A percentile compares a stretch with the other conserved stretches of the same genome.
Evolutionary conservation across 139 green algal species (phyloP).

Genomic region (Desmodesmus armatus): DNA sequence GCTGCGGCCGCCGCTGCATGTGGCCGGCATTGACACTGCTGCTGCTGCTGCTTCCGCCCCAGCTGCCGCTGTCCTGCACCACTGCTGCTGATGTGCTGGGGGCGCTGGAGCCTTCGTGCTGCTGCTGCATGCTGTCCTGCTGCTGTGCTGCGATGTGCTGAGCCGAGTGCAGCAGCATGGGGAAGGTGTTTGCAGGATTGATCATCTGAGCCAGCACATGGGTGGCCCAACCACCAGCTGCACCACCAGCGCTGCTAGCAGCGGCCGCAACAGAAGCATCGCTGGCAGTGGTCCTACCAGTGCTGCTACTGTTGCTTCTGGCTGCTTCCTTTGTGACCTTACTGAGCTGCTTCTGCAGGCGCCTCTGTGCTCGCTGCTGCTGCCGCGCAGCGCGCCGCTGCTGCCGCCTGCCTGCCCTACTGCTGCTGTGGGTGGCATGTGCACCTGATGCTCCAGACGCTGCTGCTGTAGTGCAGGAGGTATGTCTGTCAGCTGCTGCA

Average conservation of each 20-base stretch:
- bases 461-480: neutral
- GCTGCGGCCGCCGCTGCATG: conserved; percentile 53
- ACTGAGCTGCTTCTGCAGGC: neutral
- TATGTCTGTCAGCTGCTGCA: neutral
- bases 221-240: neutral
- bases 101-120: neutral
- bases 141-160: neutral
- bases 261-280: neutral
- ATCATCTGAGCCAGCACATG: conserved; percentile 11
- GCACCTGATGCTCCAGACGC: neutral
- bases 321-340: no score
- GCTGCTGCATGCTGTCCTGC: neutral
- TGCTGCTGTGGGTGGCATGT: neutral
- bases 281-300: no score
- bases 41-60: conserved; percentile 23
- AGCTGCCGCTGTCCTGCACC: neutral
- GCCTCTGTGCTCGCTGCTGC: no score
- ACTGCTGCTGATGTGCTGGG: conserved; percentile 1
- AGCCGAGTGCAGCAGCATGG: conserved; percentile 7
- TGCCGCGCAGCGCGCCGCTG: neutral
- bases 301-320: conserved; percentile 14
- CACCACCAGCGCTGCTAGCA: conserved; percentile 11
- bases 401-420: neutral
- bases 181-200: conserved; percentile 2
- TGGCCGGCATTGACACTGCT: neutral